Evolutionary conservation across 257 asterid species (phyloP), one percentile per base, ranked within the genome.

Genomic region (Coffea canephora): DNA sequence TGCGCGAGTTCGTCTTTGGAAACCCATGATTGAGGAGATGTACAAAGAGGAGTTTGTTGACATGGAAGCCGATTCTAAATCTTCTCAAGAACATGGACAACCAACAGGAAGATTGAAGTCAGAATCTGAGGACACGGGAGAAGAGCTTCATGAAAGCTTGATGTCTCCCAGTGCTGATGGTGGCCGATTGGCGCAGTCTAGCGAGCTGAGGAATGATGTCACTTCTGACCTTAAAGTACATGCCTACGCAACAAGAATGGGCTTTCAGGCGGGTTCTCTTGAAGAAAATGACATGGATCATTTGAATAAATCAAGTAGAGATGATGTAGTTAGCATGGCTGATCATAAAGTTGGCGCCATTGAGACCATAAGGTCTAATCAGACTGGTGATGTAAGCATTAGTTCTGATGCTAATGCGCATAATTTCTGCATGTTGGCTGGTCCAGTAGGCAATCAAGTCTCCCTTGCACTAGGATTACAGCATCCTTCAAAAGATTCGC

Each of bases 11-110:
- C 93, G 97, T 9, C 92, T 93, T 4, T 93, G 97, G 97, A 93
- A 93, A 62, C 97, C 97, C 31, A 93, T 93, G 97, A 91, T 93
- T 27, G 97, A 91, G 80, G 96, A 91, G 39, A 93, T 93, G 89
- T 91, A 93, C 89, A 93, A 91, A 88, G 97, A 93, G 41, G 96
- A 93, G 76, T 89, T 93, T 65, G 91, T 89, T 41, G 85, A 87
- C 57, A 80, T 91, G 43, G 96, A 86, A 80, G 84, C 83, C 19
- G 90, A 87, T 19, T 79, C 85, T 2, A 83, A 83, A 82, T 82
- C 83, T 66, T 89, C 94, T 25, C 90, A 89, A 50, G 90, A 89
- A 73, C 84, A 70, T 46, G 80, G 70, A 72, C 78, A 43, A 15
- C n/a, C 83, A 8, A 72, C 84, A 12, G 78, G 85, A 76, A 90